Conservation (phyloP, 129 eudicot genomes). For the Sambucus nigra region DNA sequence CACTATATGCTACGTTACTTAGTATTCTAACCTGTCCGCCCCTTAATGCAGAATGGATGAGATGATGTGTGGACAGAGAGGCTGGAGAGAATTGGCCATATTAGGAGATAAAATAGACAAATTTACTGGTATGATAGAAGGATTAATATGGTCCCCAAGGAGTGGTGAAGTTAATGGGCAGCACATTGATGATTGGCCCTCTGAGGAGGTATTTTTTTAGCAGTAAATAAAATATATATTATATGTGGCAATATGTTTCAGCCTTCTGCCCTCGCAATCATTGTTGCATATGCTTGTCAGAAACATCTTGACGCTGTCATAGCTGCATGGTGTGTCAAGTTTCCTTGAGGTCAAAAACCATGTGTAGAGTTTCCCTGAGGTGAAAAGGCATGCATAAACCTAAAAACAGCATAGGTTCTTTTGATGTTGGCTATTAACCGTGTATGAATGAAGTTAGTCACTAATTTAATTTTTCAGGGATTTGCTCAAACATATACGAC, state of each 20-base stretch:
- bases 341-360: too few relatives aligned
- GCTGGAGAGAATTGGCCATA: conserved; percentile 50
- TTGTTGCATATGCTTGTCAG: background rate
- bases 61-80: conserved; percentile 73
- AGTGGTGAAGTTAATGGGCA: conserved; percentile 28
- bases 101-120: conserved; percentile 46
- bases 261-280: conserved; percentile 3
- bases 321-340: too few relatives aligned
- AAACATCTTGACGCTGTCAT: background rate
- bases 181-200: conserved; percentile 36
- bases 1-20: conserved; percentile 6
- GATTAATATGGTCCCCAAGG: conserved; percentile 32
- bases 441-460: too few relatives aligned
- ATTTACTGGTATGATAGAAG: conserved; percentile 36
- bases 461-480: too few relatives aligned
- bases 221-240: background rate
- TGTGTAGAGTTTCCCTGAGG: too few relatives aligned
- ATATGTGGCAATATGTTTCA: conserved; percentile 3
- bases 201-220: conserved; percentile 43
- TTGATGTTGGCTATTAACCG: too few relatives aligned
- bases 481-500: too few relatives aligned
- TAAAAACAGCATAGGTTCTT: too few relatives aligned
- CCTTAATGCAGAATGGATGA: conserved; percentile 74
- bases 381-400: too few relatives aligned
- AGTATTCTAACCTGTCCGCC: conserved; percentile 11